Conservation (phyloP, 257 asterid species). For the Nicotiana obtusifolia region DNA sequence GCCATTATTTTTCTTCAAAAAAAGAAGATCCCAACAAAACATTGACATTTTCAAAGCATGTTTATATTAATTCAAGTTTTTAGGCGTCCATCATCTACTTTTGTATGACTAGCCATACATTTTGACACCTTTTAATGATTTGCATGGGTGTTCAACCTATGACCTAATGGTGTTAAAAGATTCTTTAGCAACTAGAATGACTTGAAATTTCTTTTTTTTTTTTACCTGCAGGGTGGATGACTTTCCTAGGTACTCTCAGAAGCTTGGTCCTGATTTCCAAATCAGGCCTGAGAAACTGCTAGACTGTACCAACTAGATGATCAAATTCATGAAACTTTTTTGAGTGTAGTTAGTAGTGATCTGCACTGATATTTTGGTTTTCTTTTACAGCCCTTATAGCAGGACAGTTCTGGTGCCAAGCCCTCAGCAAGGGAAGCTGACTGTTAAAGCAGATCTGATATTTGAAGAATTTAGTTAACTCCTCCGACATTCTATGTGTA, state of each 20-base stretch:
- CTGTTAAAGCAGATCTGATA: slow-evolving; percentile 76
- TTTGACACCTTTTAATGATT: background rate
- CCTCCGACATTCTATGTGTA: slow-evolving; percentile 3
- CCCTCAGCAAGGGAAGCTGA: slow-evolving; percentile 69
- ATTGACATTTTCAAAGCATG: background rate
- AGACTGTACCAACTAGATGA: background rate
- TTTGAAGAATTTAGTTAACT: slow-evolving; percentile 69
- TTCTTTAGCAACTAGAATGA: background rate
- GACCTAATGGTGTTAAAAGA: background rate
- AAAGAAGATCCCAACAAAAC: background rate
- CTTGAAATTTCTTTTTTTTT: slow-evolving; percentile 16
- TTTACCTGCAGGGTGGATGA: slow-evolving; percentile 71
- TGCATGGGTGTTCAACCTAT: background rate
- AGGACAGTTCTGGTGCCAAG: slow-evolving; percentile 50
- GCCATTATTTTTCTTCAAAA: background rate
- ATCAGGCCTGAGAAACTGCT: background rate
- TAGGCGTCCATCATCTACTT: background rate
- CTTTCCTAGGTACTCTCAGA: slow-evolving; percentile 59
- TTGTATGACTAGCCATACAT: background rate
- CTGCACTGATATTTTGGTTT: slow-evolving; percentile 13
- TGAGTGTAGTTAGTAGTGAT: background rate
- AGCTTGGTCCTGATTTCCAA: slow-evolving; percentile 11
- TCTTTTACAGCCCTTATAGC: slow-evolving; percentile 67
- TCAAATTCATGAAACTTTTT: slow-evolving; percentile 12
- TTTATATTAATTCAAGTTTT: background rate